Evolutionary conservation across 2,329 filamentous ascomycete genomes (phyloP).

Genomic region (Colletotrichum chrysophilum): DNA sequence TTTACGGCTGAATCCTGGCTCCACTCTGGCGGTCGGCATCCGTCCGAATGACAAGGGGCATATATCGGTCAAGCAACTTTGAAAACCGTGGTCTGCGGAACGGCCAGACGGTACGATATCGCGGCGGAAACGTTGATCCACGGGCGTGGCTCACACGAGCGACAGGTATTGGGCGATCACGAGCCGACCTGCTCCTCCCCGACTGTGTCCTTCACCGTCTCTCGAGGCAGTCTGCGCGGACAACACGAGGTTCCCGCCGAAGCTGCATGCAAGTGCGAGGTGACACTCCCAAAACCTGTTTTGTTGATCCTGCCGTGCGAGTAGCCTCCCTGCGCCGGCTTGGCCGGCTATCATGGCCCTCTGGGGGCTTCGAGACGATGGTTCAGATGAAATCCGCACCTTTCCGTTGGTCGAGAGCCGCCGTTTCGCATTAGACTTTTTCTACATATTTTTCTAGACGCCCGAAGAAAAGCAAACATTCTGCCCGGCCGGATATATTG

Average conservation of each 20-base stretch:
- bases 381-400: conserved; percentile 5
- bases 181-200: neutral
- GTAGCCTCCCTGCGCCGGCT: conserved; percentile 12
- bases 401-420: neutral
- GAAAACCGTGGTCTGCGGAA: neutral
- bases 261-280: conserved; percentile 22
- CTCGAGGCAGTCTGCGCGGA: conserved; percentile 6
- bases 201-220: conserved; percentile 16
- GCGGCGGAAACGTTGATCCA: neutral
- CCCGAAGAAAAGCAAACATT: neutral
- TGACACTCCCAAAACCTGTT: conserved; percentile 22
- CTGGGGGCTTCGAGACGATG: neutral
- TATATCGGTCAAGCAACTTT: neutral
- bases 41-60: neutral
- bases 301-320: conserved; percentile 14
- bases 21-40: conserved; percentile 1
- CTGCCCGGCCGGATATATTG: neutral
- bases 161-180: neutral
- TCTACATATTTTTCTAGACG: neutral
- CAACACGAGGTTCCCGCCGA: conserved; percentile 16
- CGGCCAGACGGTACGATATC: neutral
- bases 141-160: neutral
- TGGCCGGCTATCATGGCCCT: conserved; percentile 12
- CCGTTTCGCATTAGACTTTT: neutral
- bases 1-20: neutral